Base-by-base conservation (phyloP, 371 early-diverging fungal genomes). In the Massospora cicadina region DNA sequence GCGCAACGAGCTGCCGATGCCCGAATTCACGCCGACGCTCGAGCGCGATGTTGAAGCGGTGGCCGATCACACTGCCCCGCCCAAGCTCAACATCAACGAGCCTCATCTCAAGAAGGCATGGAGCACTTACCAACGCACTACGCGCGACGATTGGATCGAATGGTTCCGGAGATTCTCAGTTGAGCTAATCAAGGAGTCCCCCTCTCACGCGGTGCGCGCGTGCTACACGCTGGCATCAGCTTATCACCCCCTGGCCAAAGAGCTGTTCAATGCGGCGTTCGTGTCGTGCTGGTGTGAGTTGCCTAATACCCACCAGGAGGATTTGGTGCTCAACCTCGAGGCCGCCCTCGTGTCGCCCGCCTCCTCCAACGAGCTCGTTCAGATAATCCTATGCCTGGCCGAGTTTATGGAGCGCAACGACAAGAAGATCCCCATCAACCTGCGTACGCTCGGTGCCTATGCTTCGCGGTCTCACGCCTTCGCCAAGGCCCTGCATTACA, bases 361-460 rank as follows among this genome's bases (percentile, higher is more conserved):
- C 54, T 90, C 91, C 53, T 92, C 98, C 3, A 86, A 91, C 0
- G 96, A 98, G 69, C 88, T 93, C 60, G 78, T 93, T 63, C 93
- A 93, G 71, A 85, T 85, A 0, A 75, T 98, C 23, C 78, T 98
- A 31, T 91, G 94, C 65, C 79, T 98, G 25, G 95, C 95, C 24
- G 98, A 95, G 73, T 95, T 93, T 67, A 95, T 98, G 97, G 98
- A 98, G 73, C 95, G 93, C 65, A 94, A 96, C 71, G 95, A 93
- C 71, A 92, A 93, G 69, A 84, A 93, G 31, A 76, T 95, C 2
- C 95, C 95, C 0, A 95, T 97, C 60, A 91, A 93, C 67, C 87
- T 95, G 57, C 81, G 89, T 43, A 89, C 88, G 0, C 75, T 98
- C 28, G 95, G 94, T 10, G 76, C 75, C 25, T 95, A 90, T 69